Evolutionary conservation across 108 stramenopile species (phyloP).

Genomic region (Cyclotella baltica): DNA sequence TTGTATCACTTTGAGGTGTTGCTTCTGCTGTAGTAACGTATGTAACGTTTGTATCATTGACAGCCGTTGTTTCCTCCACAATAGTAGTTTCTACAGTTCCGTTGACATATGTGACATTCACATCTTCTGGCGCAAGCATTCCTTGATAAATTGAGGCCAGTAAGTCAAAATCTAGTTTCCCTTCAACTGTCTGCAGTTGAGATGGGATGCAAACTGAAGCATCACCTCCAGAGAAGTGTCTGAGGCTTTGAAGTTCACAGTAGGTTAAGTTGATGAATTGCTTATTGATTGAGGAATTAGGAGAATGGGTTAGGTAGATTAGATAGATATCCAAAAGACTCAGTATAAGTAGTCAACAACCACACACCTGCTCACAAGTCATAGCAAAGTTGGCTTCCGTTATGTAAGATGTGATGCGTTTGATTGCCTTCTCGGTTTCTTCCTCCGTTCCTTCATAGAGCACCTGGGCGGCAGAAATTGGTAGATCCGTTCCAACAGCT

Average conservation of each 20-base stretch:
- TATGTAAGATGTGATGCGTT: constrained; percentile 36
- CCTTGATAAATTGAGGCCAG: too few species aligned
- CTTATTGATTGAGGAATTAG: too few species aligned
- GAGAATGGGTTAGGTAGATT: too few species aligned
- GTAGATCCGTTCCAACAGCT: constrained; percentile 61
- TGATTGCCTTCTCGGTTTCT: constrained; percentile 32
- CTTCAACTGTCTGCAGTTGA: background rate
- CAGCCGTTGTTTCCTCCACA: constrained; percentile 7
- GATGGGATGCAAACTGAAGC: constrained; percentile 24
- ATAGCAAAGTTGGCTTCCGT: constrained; percentile 7
- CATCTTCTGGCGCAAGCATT: background rate
- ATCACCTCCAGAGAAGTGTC: constrained; percentile 38
- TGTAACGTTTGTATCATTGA: constrained; percentile 1
- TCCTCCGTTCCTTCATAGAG: constrained; percentile 26
- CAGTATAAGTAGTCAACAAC: too few species aligned
- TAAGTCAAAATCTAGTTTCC: background rate
- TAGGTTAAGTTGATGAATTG: constrained; percentile 39
- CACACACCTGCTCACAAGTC: constrained; percentile 34
- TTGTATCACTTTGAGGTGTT: too few species aligned
- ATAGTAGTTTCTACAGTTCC: background rate
- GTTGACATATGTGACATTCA: background rate
- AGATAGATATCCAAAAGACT: too few species aligned
- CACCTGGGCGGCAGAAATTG: constrained; percentile 26
- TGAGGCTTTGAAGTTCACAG: constrained; percentile 42
- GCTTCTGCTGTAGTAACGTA: background rate